Conservation (phyloP, 1,284 basidiomycete species). For the Calocybe gambosa region DNA sequence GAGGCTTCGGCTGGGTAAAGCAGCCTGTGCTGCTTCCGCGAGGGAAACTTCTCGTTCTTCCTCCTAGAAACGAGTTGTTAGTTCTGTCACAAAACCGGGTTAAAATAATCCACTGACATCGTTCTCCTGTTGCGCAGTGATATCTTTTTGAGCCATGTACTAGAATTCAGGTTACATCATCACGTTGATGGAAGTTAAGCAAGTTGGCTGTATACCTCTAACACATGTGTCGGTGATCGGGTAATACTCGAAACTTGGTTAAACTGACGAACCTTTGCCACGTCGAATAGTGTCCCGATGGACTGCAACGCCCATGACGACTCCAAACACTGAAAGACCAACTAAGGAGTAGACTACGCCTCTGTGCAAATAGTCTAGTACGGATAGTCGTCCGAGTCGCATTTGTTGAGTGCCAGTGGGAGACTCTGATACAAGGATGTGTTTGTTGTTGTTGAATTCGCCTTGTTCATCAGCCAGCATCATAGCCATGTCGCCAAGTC, state of each 20-base stretch:
- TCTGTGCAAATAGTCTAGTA: conserved; percentile 33
- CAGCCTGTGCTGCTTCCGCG: conserved; percentile 27
- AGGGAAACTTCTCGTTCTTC: conserved; percentile 25
- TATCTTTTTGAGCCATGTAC: conserved; percentile 29
- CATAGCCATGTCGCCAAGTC: neutral
- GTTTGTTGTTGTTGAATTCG: conserved; percentile 5
- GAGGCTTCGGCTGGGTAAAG: conserved; percentile 14
- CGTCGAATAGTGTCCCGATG: conserved; percentile 35
- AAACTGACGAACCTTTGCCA: conserved; percentile 31
- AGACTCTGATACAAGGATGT: neutral
- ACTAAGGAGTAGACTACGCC: conserved; percentile 34
- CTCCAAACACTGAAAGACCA: conserved; percentile 31
- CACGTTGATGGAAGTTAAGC: neutral
- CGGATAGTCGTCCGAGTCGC: conserved; percentile 22
- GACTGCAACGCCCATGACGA: conserved; percentile 30
- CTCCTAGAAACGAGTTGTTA: conserved; percentile 16
- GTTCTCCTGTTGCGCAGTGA: conserved; percentile 23
- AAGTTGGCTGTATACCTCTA: conserved; percentile 13
- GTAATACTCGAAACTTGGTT: neutral
- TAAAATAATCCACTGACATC: conserved; percentile 17
- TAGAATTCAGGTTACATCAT: conserved; percentile 13
- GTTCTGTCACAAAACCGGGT: neutral
- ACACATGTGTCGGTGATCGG: neutral
- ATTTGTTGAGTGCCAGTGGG: no score
- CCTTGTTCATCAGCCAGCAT: no score